Evolutionary conservation across 2,329 filamentous ascomycete species (phyloP).

Genomic region (Neopestalotiopsis sp.): DNA sequence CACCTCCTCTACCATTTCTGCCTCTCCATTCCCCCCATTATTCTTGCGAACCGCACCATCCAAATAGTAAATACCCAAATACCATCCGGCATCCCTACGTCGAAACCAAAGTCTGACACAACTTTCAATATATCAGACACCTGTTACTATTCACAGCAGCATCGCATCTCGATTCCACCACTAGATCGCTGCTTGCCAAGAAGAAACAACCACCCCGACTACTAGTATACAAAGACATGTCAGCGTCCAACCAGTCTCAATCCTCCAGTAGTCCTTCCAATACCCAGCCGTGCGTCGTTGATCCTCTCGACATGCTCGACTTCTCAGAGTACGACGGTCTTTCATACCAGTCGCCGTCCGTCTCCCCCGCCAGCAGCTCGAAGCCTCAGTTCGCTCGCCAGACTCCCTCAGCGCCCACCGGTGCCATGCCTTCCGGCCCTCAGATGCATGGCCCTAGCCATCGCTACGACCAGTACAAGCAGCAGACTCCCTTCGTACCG

Average conservation of each 20-base stretch:
- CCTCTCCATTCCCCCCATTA: conserved; percentile 2
- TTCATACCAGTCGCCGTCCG: conserved; percentile 64
- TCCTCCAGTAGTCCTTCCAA: conserved; percentile 25
- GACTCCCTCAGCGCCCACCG: conserved; percentile 58
- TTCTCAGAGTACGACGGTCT: conserved; percentile 68
- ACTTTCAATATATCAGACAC: conserved; percentile 17
- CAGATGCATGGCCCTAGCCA: conserved; percentile 83
- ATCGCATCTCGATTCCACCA: conserved; percentile 4
- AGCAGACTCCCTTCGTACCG: conserved; percentile 90
- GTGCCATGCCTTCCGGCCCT: conserved; percentile 57
- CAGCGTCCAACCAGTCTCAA: conserved; percentile 17
- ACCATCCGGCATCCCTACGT: conserved; percentile 1
- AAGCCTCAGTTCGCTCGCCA: conserved; percentile 61
- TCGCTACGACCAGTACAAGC: conserved; percentile 93
- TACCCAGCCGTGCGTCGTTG: conserved; percentile 39
- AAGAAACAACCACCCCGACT: background rate
- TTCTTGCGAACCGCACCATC: background rate
- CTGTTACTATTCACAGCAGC: conserved; percentile 16
- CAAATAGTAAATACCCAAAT: conserved; percentile 1
- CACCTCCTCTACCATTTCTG: conserved; percentile 13
- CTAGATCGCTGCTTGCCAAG: background rate
- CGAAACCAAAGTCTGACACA: conserved; percentile 18
- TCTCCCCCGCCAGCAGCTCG: conserved; percentile 59
- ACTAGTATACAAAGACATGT: conserved; percentile 17
- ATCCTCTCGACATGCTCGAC: conserved; percentile 65